Evolutionary conservation across 2,329 filamentous ascomycete species (phyloP), one percentile per base, ranked within the genome.

Genomic region (Amauroascus verrucosus): DNA sequence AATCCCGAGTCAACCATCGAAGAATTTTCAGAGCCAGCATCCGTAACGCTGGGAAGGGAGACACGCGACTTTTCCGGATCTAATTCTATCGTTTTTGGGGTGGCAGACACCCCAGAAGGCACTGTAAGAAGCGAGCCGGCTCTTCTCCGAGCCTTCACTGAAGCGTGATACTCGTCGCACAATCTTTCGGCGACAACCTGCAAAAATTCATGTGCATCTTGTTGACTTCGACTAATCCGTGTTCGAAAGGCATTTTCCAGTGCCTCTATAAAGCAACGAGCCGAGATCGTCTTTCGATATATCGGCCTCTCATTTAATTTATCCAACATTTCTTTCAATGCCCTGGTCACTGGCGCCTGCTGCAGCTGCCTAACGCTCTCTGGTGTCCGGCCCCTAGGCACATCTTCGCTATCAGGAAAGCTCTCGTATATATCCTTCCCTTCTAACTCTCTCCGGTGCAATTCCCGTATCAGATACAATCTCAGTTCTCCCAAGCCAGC

Each of bases 191-290:
- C 86, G 11, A 98, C 85, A 48, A 97, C 84, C 71, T 98, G 93
- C 53, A 98, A 72, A 59, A 98, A 96, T 68, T 98, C 93, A 65
- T 98, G 93, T 9, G 93, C 93, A 72, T 98, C 93, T 70, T 98
- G 93, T 70, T 98, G 93, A 65, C 93, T 88, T 51, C 91, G 79
- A 65, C 87, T 96, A 62, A 98, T 95, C 62, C 87, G 83, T 63
- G 94, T 91, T 53, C 82, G 82, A 65, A 96, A 98, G 0, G 91
- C 89, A 28, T 76, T 75, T 72, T 98, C 93, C 49, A 98, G 75
- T 0, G 86, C 84, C 58, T 79, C 76, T 41, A 98, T 85, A 65
- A 98, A 96, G 0, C 79, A 78, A n/a, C 82, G 79, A 2, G 91
- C 89, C 14, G 87, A 89, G 53, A 97, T 94, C 0, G 88, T 93